Conservation (phyloP, 2,329 filamentous ascomycete genomes). For the Aspergillus tanneri region DNA sequence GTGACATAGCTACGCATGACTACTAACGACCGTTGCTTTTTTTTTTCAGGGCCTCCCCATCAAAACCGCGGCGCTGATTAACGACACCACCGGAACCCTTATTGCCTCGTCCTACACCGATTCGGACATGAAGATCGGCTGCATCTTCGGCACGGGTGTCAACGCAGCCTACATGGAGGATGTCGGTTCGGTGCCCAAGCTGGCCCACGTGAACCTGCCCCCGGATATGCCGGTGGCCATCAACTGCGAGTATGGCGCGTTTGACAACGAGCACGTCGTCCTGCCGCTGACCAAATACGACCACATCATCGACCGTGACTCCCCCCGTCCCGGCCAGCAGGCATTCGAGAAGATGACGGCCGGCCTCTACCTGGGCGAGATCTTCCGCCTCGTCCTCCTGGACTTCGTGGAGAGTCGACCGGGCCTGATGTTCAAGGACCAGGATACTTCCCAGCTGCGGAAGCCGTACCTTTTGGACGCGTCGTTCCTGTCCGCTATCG, state of each 20-base stretch:
- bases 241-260: constrained; percentile 97
- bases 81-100: constrained; percentile 95
- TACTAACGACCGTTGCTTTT: neutral
- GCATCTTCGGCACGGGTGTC: constrained; percentile 97
- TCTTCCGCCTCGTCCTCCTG: constrained; percentile 83
- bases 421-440: constrained; percentile 74
- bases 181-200: constrained; percentile 85
- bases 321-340: constrained; percentile 89
- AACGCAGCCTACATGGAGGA: constrained; percentile 99
- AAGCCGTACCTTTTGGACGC: constrained; percentile 89
- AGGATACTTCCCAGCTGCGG: constrained; percentile 76
- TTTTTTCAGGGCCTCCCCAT: constrained; percentile 73
- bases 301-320: constrained; percentile 82
- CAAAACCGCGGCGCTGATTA: constrained; percentile 89
- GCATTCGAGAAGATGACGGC: constrained; percentile 98
- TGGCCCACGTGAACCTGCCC: constrained; percentile 85
- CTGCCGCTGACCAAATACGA: constrained; percentile 85
- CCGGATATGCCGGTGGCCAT: constrained; percentile 85
- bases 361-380: constrained; percentile 88
- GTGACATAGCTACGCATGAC: neutral
- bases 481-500: constrained; percentile 88
- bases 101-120: constrained; percentile 98
- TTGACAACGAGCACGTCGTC: constrained; percentile 89
- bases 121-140: constrained; percentile 85
- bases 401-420: constrained; percentile 79